phyloP scores from a whole-genome alignment of 108 stramenopile species.

The Skeletonema marinoi region DNA sequence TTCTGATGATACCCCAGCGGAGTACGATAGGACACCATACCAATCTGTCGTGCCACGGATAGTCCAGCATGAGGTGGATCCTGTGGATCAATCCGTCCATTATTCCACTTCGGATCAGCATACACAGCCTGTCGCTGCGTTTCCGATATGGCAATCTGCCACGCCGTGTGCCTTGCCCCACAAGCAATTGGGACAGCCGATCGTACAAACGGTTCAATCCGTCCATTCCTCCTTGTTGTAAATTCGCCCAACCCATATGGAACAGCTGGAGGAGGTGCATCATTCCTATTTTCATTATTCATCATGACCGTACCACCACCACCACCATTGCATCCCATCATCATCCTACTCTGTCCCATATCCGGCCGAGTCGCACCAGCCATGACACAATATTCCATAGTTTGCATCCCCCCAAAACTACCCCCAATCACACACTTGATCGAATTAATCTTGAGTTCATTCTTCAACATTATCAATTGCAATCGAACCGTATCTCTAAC shows the following conservation, averaged over 20 bases:
- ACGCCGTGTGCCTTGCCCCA: constrained; percentile 89
- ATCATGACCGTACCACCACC: background rate
- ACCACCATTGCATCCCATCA: background rate
- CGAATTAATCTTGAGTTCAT: constrained; percentile 69
- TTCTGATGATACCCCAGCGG: constrained; percentile 79
- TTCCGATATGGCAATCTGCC: constrained; percentile 95
- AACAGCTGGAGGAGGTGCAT: background rate
- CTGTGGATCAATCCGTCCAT: constrained; percentile 60
- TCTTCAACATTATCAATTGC: constrained; percentile 75
- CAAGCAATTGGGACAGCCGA: constrained; percentile 89
- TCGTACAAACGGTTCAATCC: constrained; percentile 72
- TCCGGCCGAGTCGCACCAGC: constrained; percentile 60
- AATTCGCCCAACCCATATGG: constrained; percentile 49
- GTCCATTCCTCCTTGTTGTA: constrained; percentile 44
- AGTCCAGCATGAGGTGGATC: constrained; percentile 75
- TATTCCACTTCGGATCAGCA: constrained; percentile 88
- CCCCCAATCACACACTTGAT: constrained; percentile 93
- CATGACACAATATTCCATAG: constrained; percentile 90
- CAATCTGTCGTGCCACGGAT: constrained; percentile 89
- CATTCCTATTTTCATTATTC: background rate
- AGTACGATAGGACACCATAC: constrained; percentile 93
- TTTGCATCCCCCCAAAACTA: constrained; percentile 95
- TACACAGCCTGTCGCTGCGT: constrained; percentile 94
- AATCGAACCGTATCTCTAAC: constrained; percentile 88
- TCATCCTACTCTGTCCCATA: background rate